Percentiles rank a stretch among this genome's conserved stretches.
phyloP scores from a whole-genome alignment of 1,284 basidiomycete genomes.

The Sporisorium scitamineum region DNA sequence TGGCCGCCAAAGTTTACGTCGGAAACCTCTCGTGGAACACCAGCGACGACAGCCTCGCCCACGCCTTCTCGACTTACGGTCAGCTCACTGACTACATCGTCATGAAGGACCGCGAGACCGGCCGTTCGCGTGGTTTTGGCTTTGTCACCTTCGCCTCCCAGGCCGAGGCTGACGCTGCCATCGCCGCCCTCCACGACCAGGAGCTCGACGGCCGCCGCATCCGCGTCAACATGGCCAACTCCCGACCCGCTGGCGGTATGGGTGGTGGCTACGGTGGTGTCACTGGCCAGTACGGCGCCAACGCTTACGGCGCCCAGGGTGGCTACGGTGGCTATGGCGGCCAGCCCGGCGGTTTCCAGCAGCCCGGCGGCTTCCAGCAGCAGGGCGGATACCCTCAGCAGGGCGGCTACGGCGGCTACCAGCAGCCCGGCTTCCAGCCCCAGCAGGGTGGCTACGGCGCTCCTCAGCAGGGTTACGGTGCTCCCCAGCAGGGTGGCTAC shows the following conservation, averaged over 20 bases:
- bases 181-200: conserved; percentile 84
- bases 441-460: conserved; percentile 58
- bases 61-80: conserved; percentile 67
- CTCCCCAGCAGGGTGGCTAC: conserved; percentile 57
- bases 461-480: conserved; percentile 52
- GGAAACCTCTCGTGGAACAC: conserved; percentile 70
- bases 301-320: conserved; percentile 56
- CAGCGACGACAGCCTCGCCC: conserved; percentile 67
- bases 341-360: conserved; percentile 55
- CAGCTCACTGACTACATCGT: conserved; percentile 73
- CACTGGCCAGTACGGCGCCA: conserved; percentile 67
- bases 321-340: conserved; percentile 52
- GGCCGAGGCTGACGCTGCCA: conserved; percentile 83
- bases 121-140: conserved; percentile 89
- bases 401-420: conserved; percentile 55
- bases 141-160: conserved; percentile 76
- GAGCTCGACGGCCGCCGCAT: conserved; percentile 93
- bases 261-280: conserved; percentile 64
- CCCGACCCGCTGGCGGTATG: conserved; percentile 73
- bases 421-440: conserved; percentile 57
- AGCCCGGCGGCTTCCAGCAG: conserved; percentile 40
- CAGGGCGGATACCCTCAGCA: conserved; percentile 50
- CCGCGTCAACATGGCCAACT: conserved; percentile 91
- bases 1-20: conserved; percentile 69
- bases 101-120: conserved; percentile 97